Conservation (phyloP, 805 yeast genomes). For the Candida qinlingensis region DNA sequence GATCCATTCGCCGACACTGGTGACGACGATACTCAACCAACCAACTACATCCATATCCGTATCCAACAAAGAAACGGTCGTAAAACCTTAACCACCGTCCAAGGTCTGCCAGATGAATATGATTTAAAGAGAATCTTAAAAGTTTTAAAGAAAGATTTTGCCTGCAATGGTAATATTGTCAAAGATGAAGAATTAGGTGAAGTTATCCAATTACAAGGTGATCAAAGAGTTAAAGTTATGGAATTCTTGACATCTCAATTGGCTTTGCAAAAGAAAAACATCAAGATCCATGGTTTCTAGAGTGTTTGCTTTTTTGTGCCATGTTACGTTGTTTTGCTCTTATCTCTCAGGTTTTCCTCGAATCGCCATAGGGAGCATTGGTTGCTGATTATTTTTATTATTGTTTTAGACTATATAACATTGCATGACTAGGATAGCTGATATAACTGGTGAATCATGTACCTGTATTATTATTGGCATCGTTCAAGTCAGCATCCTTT, state of each 20-base stretch:
- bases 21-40: slow-evolving; percentile 95
- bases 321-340: too few species aligned
- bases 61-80: slow-evolving; percentile 99
- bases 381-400: too few species aligned
- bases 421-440: too few species aligned
- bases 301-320: background rate
- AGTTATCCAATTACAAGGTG: slow-evolving; percentile 97
- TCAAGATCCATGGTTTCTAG: slow-evolving; percentile 97
- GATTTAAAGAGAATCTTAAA: slow-evolving; percentile 90
- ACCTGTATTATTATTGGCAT: too few species aligned
- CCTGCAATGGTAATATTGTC: slow-evolving; percentile 97
- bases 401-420: too few species aligned
- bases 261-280: slow-evolving; percentile 89
- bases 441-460: too few species aligned
- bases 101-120: slow-evolving; percentile 93
- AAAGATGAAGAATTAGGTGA: slow-evolving; percentile 95
- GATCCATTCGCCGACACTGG: slow-evolving; percentile 99
- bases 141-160: slow-evolving; percentile 95
- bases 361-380: too few species aligned
- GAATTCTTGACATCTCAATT: slow-evolving; percentile 86
- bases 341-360: too few species aligned
- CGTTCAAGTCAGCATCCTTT: too few species aligned
- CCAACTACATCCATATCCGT: slow-evolving; percentile 95
- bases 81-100: slow-evolving; percentile 96
- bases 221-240: slow-evolving; percentile 93